Evolutionary conservation across 2,329 filamentous ascomycete species (phyloP).

Genomic region (Colletotrichum sp.): DNA sequence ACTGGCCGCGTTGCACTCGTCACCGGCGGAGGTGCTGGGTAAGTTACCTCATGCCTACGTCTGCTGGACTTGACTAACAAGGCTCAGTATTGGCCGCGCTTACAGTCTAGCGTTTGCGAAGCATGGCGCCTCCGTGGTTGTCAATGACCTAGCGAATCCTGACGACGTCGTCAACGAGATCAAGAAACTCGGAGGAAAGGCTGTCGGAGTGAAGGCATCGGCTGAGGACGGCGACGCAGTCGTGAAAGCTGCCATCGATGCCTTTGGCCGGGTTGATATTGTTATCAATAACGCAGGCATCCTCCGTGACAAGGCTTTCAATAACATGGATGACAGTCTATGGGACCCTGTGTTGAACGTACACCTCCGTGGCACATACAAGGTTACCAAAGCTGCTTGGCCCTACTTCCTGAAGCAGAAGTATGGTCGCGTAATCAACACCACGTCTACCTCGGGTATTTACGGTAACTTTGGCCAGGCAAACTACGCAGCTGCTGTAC

Average conservation of each 20-base stretch:
- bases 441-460: conserved; percentile 94
- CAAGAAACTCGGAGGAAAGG: conserved; percentile 85
- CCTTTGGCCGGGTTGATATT: conserved; percentile 92
- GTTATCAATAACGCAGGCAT: conserved; percentile 98
- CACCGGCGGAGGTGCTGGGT: conserved; percentile 85
- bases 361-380: conserved; percentile 93
- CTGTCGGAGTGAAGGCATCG: conserved; percentile 90
- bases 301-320: conserved; percentile 95
- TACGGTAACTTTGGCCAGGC: conserved; percentile 99
- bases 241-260: conserved; percentile 91
- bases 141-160: conserved; percentile 95
- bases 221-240: conserved; percentile 92
- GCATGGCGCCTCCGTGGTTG: conserved; percentile 82
- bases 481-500: conserved; percentile 90
- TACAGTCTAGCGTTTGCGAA: conserved; percentile 90
- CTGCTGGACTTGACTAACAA: conserved; percentile 1
- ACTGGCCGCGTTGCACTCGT: conserved; percentile 85
- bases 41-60: conserved; percentile 30
- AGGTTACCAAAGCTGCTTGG: conserved; percentile 96
- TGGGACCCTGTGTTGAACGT: conserved; percentile 95
- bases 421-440: conserved; percentile 97
- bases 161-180: conserved; percentile 93
- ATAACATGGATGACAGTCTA: conserved; percentile 93
- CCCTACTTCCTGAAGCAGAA: conserved; percentile 98
- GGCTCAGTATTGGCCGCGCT: conserved; percentile 77